Base-by-base conservation (phyloP, 371 early-diverging fungal genomes). In the Dichotomocladium elegans region DNA sequence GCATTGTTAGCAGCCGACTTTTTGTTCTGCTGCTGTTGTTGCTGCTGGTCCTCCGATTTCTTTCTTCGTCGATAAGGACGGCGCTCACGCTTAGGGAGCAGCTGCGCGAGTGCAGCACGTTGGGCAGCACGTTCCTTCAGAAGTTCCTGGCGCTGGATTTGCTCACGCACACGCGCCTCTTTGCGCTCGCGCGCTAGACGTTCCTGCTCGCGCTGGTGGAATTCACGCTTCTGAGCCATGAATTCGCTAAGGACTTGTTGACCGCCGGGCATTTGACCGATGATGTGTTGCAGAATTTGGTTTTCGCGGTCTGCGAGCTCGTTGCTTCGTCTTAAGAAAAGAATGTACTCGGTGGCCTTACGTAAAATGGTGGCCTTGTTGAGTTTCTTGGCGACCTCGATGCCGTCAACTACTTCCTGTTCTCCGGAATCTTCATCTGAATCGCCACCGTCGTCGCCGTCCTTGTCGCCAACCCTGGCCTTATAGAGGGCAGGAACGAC, bases 361-460 rank as follows among this genome's bases (percentile, higher is more conserved):
- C 89, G 78, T 52, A 95, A 59, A 35, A 95, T 88, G 1, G 93
- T 92, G 2, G 95, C 95, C 68, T 95, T 95, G 79, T 93, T 93
- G 25, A 90, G 79, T 51, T 92, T 93, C 14, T 86, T 87, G 1
- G 88, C 88, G 1, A 83, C 85, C 3, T 79, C 68, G 8, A 82
- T 82, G 22, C 85, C 85, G 29, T 86, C 88, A 1, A 86, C 75
- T 44, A 79, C 79, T 45, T 85, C 85, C 42, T 74, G 75, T 1
- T 77, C 79, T 19, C 78, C 78, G 12, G 82, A 82, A 3, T 72
- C 82, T 3, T 75, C 83, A 14, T 78, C 81, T 0, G 79, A 83
- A 11, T 78, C 80, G n/a, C n/a, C n/a, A n/a, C n/a, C n/a, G 31
- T 61, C 64, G 26, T 74, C 80, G 9, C 41, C 85, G 15, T 71